Conservation (phyloP, 352 stramenopile species). For the Globisporangium paroecandrum region DNA sequence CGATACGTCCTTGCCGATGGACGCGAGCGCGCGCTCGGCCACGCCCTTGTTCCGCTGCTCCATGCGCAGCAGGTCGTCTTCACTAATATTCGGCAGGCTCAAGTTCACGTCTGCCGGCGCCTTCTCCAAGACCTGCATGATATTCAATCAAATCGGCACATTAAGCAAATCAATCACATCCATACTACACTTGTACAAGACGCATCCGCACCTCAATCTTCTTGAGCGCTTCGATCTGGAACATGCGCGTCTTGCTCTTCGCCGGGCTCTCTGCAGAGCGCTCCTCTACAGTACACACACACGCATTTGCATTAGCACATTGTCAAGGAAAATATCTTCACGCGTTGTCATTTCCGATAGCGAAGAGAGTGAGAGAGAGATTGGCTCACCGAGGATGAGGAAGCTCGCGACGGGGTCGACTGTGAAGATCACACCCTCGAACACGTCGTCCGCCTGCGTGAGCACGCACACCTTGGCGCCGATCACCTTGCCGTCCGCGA, state of each 20-base stretch:
- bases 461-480: slow-evolving; percentile 65
- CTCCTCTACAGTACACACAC: slow-evolving; percentile 40
- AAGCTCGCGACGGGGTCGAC: slow-evolving; percentile 76
- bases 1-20: slow-evolving; percentile 74
- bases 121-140: slow-evolving; percentile 40
- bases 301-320: not conserved
- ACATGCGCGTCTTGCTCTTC: slow-evolving; percentile 73
- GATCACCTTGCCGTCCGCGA: slow-evolving; percentile 55
- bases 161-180: not conserved
- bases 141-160: not conserved
- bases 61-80: slow-evolving; percentile 68
- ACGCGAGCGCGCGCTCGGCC: slow-evolving; percentile 67
- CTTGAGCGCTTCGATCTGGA: slow-evolving; percentile 68
- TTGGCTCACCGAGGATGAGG: slow-evolving; percentile 60
- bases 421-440: slow-evolving; percentile 78
- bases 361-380: not conserved
- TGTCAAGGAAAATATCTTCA: slow-evolving; percentile 6
- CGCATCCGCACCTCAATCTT: slow-evolving; percentile 44
- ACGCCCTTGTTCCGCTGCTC: slow-evolving; percentile 75
- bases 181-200: not conserved
- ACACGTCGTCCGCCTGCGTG: slow-evolving; percentile 39
- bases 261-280: slow-evolving; percentile 24
- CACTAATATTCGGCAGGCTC: slow-evolving; percentile 48
- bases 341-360: not conserved
- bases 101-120: slow-evolving; percentile 42